Base-by-base conservation (phyloP, 768 basidiomycete species). In the Phlebiopsis gigantea region DNA sequence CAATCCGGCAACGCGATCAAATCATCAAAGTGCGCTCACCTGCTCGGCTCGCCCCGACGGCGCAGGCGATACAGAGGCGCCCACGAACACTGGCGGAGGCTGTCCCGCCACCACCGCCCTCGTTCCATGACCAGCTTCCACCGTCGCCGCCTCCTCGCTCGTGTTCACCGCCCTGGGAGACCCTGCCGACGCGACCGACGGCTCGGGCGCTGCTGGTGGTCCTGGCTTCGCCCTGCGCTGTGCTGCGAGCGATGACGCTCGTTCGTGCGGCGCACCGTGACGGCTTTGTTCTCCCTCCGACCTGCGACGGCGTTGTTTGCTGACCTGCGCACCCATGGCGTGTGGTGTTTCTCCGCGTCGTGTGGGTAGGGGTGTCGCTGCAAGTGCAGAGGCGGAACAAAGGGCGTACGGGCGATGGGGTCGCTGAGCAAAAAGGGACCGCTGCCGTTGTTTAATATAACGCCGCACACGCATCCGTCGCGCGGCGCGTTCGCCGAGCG, bases 301-400 rank as follows among this genome's bases (percentile, higher is more conserved):
- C 50, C 50, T 51, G 50, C 50, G 34, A 31, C 34, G 50, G 34
- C 50, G 50, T 12, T 6, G 31, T 19, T 30, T 29, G 50, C 50
- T 51, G 50, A 51, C 21, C 34, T 51, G 50, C 21, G 50, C 50
- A 22, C 50, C 50, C 50, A 51, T 51, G 15, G 12, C 46, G 7
- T 8, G 21, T 47, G 22, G 22, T 4, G 46, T 26, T 47, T 22
- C 22, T 26, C 15, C 14, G 46, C 21, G 46, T 17, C 22, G 25
- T 22, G 46, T 4, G 43, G 25, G 29, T 22, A 48, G 50, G 22
- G 9, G 21, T 19, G 17, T 6, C 26, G 29, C 5, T 10, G 15
- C 50, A 51, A 51, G 50, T 51, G 50, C 50, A 51, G 50, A 51
- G 50, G 50, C 50, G 39, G 31, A 51, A 41, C 34, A 51, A 51